phyloP scores from a whole-genome alignment of 768 basidiomycete genomes.

The Suillus fuscotomentosus region DNA sequence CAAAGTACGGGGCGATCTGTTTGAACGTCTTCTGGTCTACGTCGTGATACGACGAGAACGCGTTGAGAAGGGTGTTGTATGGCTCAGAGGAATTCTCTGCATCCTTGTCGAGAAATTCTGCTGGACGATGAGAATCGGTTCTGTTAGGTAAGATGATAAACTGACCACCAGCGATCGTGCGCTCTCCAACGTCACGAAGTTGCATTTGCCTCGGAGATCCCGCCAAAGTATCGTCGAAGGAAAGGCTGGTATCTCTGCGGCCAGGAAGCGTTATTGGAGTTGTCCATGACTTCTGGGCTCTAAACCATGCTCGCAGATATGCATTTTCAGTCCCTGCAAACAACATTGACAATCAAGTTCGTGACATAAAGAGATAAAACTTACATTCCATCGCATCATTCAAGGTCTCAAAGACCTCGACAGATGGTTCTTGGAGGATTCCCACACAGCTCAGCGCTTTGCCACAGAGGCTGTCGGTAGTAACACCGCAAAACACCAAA shows the following conservation, averaged over 20 bases:
- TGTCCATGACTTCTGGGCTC: slow-evolving; percentile 58
- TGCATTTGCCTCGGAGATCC: slow-evolving; percentile 70
- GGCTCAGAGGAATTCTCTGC: slow-evolving; percentile 53
- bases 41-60: slow-evolving; percentile 73
- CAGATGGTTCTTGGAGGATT: slow-evolving; percentile 71
- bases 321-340: slow-evolving; percentile 88
- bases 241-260: slow-evolving; percentile 50
- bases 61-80: slow-evolving; percentile 69
- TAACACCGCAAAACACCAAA: slow-evolving; percentile 86
- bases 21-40: slow-evolving; percentile 56
- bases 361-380: slow-evolving; percentile 22
- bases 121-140: slow-evolving; percentile 5
- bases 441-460: slow-evolving; percentile 77
- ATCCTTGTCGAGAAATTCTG: slow-evolving; percentile 21
- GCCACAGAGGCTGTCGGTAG: slow-evolving; percentile 60
- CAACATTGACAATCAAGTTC: slow-evolving; percentile 7
- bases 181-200: slow-evolving; percentile 67
- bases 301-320: slow-evolving; percentile 81
- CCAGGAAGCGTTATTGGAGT: slow-evolving; percentile 52
- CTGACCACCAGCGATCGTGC: slow-evolving; percentile 64
- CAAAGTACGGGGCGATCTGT: slow-evolving; percentile 70
- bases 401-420: slow-evolving; percentile 78
- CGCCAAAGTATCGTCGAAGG: slow-evolving; percentile 38
- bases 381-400: slow-evolving; percentile 93
- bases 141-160: not conserved